Evolutionary conservation across 164 flowering plant species (phyloP).

Genomic region (Magnolia kwangsiensis): DNA sequence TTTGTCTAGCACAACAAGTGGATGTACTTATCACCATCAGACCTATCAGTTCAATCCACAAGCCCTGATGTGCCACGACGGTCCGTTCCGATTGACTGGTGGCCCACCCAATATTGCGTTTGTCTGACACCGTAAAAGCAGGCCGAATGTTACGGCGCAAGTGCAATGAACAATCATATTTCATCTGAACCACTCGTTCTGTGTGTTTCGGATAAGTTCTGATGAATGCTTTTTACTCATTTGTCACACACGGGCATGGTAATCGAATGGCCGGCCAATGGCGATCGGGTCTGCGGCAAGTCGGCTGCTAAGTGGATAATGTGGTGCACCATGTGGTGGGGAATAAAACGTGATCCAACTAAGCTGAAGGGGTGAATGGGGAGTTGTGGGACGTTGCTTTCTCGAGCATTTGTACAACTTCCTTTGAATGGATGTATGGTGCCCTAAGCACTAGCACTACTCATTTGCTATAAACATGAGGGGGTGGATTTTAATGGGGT

Average conservation of each 20-base stretch:
- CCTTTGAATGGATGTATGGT: constrained; percentile 13
- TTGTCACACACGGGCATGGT: neutral
- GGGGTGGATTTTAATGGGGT: neutral
- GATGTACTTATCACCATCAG: neutral
- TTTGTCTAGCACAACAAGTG: constrained; percentile 6
- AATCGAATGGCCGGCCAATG: neutral
- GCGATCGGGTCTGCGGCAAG: neutral
- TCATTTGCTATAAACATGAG: constrained; percentile 11
- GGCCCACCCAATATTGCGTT: neutral
- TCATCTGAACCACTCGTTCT: neutral
- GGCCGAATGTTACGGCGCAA: neutral
- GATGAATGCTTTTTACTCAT: neutral
- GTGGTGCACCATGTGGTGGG: constrained; percentile 37
- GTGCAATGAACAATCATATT: neutral
- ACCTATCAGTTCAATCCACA: neutral
- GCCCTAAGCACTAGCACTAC: constrained; percentile 18
- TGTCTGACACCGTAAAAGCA: neutral
- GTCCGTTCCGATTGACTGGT: neutral
- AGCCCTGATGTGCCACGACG: neutral
- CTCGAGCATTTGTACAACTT: constrained; percentile 21
- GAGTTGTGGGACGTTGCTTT: constrained; percentile 15
- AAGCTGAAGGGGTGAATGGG: constrained; percentile 1
- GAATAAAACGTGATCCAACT: constrained; percentile 28
- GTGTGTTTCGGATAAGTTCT: neutral
- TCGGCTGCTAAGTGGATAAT: constrained; percentile 14